A percentile compares a stretch with the other conserved stretches of the same genome.
phyloP scores from a whole-genome alignment of 768 basidiomycete species.

The Pisolithus sp. region DNA sequence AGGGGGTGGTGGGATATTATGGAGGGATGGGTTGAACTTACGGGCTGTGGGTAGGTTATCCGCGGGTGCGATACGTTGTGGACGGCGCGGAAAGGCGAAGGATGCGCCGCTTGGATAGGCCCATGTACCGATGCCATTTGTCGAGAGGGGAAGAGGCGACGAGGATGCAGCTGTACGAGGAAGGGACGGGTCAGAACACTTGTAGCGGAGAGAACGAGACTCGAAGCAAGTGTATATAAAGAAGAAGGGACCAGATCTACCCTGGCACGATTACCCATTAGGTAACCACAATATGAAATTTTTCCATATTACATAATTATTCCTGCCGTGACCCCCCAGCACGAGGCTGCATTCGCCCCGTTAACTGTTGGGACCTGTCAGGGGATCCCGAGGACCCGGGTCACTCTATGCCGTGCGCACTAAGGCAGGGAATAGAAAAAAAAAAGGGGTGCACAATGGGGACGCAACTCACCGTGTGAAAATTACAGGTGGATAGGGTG shows the following conservation, averaged over 20 bases:
- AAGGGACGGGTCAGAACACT: slow-evolving; percentile 15
- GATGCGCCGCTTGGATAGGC: slow-evolving; percentile 21
- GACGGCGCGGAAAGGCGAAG: slow-evolving; percentile 21
- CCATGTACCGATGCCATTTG: slow-evolving; percentile 29
- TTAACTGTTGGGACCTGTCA: not conserved
- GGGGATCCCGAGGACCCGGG: not conserved
- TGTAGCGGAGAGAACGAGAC: slow-evolving; percentile 10
- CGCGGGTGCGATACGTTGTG: slow-evolving; percentile 25
- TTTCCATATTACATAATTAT: not conserved
- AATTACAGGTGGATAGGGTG: not conserved
- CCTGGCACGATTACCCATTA: too few relatives aligned
- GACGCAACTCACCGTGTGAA: not conserved
- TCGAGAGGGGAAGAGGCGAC: not conserved
- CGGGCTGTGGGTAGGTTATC: slow-evolving; percentile 23
- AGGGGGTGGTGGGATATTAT: not conserved
- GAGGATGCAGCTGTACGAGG: not conserved
- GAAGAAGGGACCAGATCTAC: slow-evolving; percentile 1
- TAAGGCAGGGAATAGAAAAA: not conserved
- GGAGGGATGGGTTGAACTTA: slow-evolving; percentile 7
- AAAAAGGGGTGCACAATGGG: not conserved
- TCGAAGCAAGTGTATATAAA: slow-evolving; percentile 21
- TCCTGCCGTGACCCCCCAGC: not conserved
- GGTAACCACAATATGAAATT: not conserved
- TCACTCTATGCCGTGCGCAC: not conserved
- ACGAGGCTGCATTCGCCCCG: not conserved